Percentiles rank a stretch among this genome's conserved stretches.
Conservation (phyloP, 1,284 basidiomycete genomes). For the Rhizoctonia solani region DNA sequence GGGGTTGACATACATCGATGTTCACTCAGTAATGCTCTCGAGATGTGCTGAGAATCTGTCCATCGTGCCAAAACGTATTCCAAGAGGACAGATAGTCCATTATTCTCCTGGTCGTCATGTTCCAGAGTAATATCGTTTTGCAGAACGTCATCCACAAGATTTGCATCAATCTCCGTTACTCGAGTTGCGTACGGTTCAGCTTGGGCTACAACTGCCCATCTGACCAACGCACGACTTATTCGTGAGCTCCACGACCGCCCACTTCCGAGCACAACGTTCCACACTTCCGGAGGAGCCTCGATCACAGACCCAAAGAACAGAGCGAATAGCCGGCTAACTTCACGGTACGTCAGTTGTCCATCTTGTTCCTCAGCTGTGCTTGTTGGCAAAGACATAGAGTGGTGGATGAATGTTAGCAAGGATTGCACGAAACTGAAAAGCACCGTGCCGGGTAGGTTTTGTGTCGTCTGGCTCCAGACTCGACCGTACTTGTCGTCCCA, state of each 20-base stretch:
- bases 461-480: constrained; percentile 59
- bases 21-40: constrained; percentile 45
- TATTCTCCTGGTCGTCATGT: background rate
- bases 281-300: constrained; percentile 53
- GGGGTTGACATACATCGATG: constrained; percentile 44
- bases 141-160: constrained; percentile 65
- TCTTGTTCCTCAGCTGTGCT: no score
- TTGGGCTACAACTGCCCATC: no score
- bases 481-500: constrained; percentile 52
- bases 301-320: constrained; percentile 57
- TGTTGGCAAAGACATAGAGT: no score
- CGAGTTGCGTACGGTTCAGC: no score
- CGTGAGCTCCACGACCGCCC: constrained; percentile 59
- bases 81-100: constrained; percentile 40
- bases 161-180: no score
- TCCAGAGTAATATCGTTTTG: constrained; percentile 48
- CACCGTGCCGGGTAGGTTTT: constrained; percentile 55
- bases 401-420: constrained; percentile 57
- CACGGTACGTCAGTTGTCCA: constrained; percentile 55
- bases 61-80: constrained; percentile 45
- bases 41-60: constrained; percentile 48
- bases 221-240: constrained; percentile 63
- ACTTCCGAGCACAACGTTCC: constrained; percentile 56
- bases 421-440: constrained; percentile 63
- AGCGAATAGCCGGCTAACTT: background rate